Evolutionary conservation across 345 rosid genomes (phyloP), one percentile per base, ranked within the genome.

Genomic region (Euphorbia lathyris): DNA sequence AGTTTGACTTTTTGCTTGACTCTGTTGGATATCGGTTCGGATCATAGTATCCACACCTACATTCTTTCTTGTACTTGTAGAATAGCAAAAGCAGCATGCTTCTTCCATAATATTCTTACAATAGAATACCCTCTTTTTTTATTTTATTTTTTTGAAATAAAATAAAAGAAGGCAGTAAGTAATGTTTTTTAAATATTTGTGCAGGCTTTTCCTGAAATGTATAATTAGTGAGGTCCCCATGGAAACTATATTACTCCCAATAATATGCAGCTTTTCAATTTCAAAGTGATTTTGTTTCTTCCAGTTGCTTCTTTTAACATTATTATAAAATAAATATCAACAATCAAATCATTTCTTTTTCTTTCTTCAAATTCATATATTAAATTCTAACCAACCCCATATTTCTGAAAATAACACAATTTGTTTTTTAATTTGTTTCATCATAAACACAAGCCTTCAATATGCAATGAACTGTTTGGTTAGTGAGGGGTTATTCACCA

Each of bases 161-260:
- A 25, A 14, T 10, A 36, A 38, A 40, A 13, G 19, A 5, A 14
- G n/a, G n/a, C n/a, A n/a, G n/a, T n/a, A 22, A 53, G 58, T 7
- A 53, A 7, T 53, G 5, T 22, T 22, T 22, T 55, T 22, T 55
- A 0, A 9, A 22, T 9, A 55, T 55, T 23, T 55, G 58, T 10
- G 2, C 0, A 55, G 58, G 58, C 29, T 55, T 55, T 55, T 7
- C 13, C 29, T 9, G 12, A 23, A 55, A 55, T 29, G 22, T 9
- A 55, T 55, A 55, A 55, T 55, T 55, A 25, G 2, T 2, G 58
- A 55, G 58, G 58, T 55, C 58, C 56, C 29, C 58, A 55, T 22
- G 26, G 16, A 55, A 10, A 14, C n/a, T 34, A 34, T 34, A 34
- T 34, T 34, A 34, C 38, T 32, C 68, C 22, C 42, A 65, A 65